Conservation (phyloP, 805 yeast genomes). For the Cyberlindnera lachancei region DNA sequence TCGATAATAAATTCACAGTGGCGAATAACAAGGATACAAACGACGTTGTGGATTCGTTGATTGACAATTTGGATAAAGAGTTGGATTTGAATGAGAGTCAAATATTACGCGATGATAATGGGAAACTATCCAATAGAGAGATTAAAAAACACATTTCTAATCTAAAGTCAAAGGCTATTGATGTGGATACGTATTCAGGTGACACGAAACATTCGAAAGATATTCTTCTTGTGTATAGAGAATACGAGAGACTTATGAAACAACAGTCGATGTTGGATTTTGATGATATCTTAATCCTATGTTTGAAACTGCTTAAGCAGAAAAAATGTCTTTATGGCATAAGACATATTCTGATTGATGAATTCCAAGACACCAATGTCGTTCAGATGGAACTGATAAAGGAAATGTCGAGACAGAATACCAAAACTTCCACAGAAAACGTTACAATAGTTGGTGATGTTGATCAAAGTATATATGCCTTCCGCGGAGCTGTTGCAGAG, state of each 20-base stretch:
- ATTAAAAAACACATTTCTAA: slow-evolving; percentile 34
- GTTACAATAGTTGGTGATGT: slow-evolving; percentile 94
- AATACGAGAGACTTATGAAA: slow-evolving; percentile 44
- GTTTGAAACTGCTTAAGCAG: slow-evolving; percentile 39
- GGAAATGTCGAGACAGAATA: slow-evolving; percentile 37
- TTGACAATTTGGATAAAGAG: slow-evolving; percentile 3
- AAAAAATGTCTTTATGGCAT: slow-evolving; percentile 23
- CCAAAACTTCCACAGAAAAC: slow-evolving; percentile 35
- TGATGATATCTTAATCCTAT: slow-evolving; percentile 67
- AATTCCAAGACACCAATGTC: slow-evolving; percentile 85
- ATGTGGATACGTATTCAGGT: slow-evolving; percentile 32
- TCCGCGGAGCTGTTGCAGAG: slow-evolving; percentile 67
- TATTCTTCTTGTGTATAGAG: slow-evolving; percentile 35
- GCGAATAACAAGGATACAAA: slow-evolving; percentile 59
- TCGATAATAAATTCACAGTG: slow-evolving; percentile 36
- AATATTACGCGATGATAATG: slow-evolving; percentile 6
- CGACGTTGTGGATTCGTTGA: slow-evolving; percentile 23
- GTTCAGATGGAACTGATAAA: slow-evolving; percentile 68
- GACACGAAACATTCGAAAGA: slow-evolving; percentile 25
- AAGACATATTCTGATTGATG: slow-evolving; percentile 80
- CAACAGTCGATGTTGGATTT: slow-evolving; percentile 54
- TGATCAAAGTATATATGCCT: slow-evolving; percentile 89
- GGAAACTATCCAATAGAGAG: slow-evolving; percentile 4
- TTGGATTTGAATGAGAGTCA: slow-evolving; percentile 3
- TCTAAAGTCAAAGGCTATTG: slow-evolving; percentile 45